Evolutionary conservation across 2,329 filamentous ascomycete species (phyloP).

Genomic region (Hypoxylon sp.): DNA sequence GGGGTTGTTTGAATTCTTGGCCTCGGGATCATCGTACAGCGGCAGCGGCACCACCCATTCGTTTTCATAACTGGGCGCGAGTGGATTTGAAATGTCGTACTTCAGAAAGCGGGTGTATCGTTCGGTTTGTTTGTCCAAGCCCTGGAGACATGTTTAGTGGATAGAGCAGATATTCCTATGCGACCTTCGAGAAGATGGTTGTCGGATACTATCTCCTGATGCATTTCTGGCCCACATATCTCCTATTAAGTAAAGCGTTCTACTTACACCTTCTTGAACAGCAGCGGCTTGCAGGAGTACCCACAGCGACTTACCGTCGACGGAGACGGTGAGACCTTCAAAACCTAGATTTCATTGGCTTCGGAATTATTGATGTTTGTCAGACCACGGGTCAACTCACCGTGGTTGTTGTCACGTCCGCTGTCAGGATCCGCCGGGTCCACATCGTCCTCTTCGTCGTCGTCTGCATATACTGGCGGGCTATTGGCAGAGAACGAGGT

Average conservation of each 20-base stretch:
- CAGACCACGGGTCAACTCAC: constrained; percentile 8
- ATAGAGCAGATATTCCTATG: too few relatives aligned
- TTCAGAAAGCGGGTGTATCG: constrained; percentile 68
- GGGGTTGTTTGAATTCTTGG: constrained; percentile 54
- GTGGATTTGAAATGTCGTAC: constrained; percentile 64
- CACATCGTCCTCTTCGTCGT: constrained; percentile 52
- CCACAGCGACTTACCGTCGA: constrained; percentile 70
- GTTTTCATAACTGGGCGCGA: constrained; percentile 57
- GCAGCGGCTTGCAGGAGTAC: constrained; percentile 72
- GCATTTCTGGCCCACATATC: too few relatives aligned
- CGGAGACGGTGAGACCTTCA: constrained; percentile 71
- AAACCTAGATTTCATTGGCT: constrained; percentile 54
- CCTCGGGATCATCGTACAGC: constrained; percentile 59
- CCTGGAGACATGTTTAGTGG: constrained; percentile 33
- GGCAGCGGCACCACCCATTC: constrained; percentile 75
- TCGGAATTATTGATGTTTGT: not conserved
- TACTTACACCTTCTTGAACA: constrained; percentile 65
- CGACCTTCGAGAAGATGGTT: too few relatives aligned
- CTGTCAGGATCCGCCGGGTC: constrained; percentile 64
- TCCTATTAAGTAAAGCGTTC: not conserved
- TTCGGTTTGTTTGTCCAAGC: constrained; percentile 56
- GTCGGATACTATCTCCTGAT: too few relatives aligned
- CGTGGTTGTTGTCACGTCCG: constrained; percentile 77
- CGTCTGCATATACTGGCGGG: constrained; percentile 65
- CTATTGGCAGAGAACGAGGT: constrained; percentile 71